These are phyloP conservation scores for Arachis hypogaea DNA, from an alignment of 306 rosid species.

Conservation along the genomic window DNA sequence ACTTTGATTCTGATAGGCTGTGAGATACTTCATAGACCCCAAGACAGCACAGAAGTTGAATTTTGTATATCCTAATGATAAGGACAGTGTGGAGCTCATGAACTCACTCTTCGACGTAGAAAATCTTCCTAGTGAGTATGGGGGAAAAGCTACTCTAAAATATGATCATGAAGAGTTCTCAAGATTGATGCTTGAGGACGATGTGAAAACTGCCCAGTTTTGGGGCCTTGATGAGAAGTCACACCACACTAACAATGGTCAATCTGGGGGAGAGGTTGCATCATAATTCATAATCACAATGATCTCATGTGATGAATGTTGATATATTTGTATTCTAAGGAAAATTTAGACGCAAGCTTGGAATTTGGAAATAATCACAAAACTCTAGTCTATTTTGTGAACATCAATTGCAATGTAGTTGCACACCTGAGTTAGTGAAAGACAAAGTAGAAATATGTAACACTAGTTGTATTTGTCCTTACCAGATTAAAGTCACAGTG, in stretches of 20 bases:
- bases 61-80: slow-evolving; percentile 73
- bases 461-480: no score
- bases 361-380: slow-evolving; percentile 5
- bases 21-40: slow-evolving; percentile 76
- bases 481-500: background rate
- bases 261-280: slow-evolving; percentile 51
- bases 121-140: slow-evolving; percentile 83
- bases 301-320: no score
- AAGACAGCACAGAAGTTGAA: slow-evolving; percentile 83
- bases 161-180: slow-evolving; percentile 91
- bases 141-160: slow-evolving; percentile 75
- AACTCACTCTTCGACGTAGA: slow-evolving; percentile 75
- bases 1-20: slow-evolving; percentile 55
- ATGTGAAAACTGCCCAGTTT: slow-evolving; percentile 75
- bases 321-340: slow-evolving; percentile 9
- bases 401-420: no score
- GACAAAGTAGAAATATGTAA: no score
- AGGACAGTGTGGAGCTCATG: slow-evolving; percentile 81
- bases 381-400: no score
- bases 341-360: slow-evolving; percentile 3
- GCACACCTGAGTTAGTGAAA: no score
- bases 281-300: slow-evolving; percentile 40
- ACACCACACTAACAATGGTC: slow-evolving; percentile 45
- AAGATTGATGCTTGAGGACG: slow-evolving; percentile 71
- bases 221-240: slow-evolving; percentile 70